A percentile compares a stretch with the other conserved stretches of the same genome.
phyloP scores from a whole-genome alignment of 148 eudicot genomes.

The Pouteria glomerata region DNA sequence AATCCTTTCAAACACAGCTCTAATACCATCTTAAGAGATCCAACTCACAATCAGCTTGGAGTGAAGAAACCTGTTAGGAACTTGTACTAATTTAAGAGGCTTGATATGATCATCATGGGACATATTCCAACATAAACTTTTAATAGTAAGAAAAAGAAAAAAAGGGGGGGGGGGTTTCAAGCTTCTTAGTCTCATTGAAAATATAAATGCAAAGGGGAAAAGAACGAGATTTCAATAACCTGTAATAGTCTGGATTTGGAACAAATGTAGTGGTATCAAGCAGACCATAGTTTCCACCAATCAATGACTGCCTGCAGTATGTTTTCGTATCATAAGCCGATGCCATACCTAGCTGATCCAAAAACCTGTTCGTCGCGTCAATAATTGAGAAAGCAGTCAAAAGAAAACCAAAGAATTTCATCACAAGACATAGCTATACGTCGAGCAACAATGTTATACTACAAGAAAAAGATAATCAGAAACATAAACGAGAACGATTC shows the following conservation, averaged over 20 bases:
- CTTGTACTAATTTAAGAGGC: no score
- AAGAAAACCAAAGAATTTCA: background rate
- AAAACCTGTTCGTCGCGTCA: constrained; percentile 44
- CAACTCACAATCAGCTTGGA: no score
- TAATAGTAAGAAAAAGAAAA: no score
- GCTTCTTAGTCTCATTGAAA: background rate
- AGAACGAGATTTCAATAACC: constrained; percentile 38
- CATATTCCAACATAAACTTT: no score
- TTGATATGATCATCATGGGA: no score
- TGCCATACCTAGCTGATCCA: constrained; percentile 87
- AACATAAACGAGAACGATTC: no score
- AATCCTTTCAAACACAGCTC: no score
- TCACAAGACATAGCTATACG: background rate
- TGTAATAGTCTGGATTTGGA: constrained; percentile 96
- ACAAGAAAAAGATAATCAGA: no score
- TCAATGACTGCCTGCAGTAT: constrained; percentile 76
- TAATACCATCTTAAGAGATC: no score
- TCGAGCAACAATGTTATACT: no score
- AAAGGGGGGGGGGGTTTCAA: no score
- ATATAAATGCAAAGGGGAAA: background rate
- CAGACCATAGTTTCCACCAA: constrained; percentile 92
- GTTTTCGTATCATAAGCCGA: constrained; percentile 59
- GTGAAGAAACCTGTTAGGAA: no score
- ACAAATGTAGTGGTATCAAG: constrained; percentile 73
- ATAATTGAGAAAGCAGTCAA: background rate